Conservation (phyloP, 371 early-diverging fungal genomes). For the Syncephalastrum monosporum region DNA sequence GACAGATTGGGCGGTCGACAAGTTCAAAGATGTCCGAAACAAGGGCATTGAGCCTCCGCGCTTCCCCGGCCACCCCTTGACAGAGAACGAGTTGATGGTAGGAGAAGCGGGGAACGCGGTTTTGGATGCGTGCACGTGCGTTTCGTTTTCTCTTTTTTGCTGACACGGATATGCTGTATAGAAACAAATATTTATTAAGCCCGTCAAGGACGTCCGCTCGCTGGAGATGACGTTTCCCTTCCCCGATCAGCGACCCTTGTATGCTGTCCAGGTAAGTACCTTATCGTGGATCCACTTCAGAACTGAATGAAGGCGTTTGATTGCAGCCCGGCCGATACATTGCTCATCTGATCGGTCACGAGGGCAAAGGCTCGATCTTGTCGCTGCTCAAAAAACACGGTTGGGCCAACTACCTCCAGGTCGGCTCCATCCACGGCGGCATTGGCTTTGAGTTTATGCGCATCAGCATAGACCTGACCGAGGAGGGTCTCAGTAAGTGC, state of each 20-base stretch:
- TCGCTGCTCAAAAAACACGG: conserved; percentile 81
- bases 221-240: conserved; percentile 87
- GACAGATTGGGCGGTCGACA: conserved; percentile 77
- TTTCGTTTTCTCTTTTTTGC: background rate
- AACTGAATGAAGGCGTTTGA: background rate
- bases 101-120: background rate
- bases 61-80: conserved; percentile 74
- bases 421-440: conserved; percentile 66
- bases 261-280: conserved; percentile 48
- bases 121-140: background rate
- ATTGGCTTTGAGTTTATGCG: conserved; percentile 81
- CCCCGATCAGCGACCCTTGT: conserved; percentile 69
- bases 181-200: conserved; percentile 75
- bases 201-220: conserved; percentile 78
- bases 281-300: too few relatives aligned
- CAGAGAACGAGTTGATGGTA: conserved; percentile 71
- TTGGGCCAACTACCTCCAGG: conserved; percentile 83
- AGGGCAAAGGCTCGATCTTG: conserved; percentile 84
- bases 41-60: conserved; percentile 70
- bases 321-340: conserved; percentile 69
- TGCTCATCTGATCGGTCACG: conserved; percentile 82
- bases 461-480: conserved; percentile 79
- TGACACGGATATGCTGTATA: conserved; percentile 16
- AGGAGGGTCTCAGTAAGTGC: conserved; percentile 70
- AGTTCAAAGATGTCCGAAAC: conserved; percentile 75